phyloP scores from a whole-genome alignment of 1,284 basidiomycete genomes.

The Cerrena zonata region DNA sequence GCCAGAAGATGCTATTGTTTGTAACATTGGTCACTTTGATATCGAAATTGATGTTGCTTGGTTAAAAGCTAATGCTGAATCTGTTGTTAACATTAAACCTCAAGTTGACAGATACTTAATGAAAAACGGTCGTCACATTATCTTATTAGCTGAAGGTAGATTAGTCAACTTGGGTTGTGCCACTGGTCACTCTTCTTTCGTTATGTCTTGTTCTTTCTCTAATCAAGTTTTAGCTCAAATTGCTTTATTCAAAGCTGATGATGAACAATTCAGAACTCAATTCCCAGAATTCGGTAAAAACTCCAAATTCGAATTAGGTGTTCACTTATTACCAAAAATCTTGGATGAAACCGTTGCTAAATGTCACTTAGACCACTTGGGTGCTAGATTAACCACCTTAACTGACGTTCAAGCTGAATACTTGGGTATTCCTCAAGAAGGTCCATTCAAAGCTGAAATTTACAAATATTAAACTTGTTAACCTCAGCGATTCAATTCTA shows the following conservation, averaged over 20 bases:
- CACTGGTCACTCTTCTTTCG: conserved; percentile 91
- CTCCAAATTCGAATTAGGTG: conserved; percentile 86
- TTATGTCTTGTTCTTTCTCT: conserved; percentile 99
- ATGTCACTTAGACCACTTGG: conserved; percentile 86
- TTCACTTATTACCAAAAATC: conserved; percentile 95
- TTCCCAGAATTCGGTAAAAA: conserved; percentile 98
- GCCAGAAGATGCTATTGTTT: conserved; percentile 98
- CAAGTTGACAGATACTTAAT: conserved; percentile 98
- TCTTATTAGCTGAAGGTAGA: conserved; percentile 97
- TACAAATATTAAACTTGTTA: too few species aligned
- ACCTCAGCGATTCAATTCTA: too few species aligned
- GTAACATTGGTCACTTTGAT: conserved; percentile 97
- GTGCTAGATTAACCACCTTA: conserved; percentile 89
- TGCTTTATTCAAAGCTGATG: conserved; percentile 96
- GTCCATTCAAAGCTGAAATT: conserved; percentile 98
- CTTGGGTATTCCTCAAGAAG: conserved; percentile 83
- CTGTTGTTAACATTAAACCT: conserved; percentile 91
- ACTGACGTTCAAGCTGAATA: conserved; percentile 79
- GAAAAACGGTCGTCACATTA: conserved; percentile 85
- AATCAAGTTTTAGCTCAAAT: conserved; percentile 99
- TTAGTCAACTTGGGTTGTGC: conserved; percentile 96
- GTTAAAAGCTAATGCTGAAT: conserved; percentile 90
- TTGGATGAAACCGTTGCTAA: conserved; percentile 98
- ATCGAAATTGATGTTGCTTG: conserved; percentile 98
- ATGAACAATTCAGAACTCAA: too few species aligned